Evolutionary conservation across 495 filamentous ascomycete species (phyloP).

Genomic region (Bombardia bombarda): DNA sequence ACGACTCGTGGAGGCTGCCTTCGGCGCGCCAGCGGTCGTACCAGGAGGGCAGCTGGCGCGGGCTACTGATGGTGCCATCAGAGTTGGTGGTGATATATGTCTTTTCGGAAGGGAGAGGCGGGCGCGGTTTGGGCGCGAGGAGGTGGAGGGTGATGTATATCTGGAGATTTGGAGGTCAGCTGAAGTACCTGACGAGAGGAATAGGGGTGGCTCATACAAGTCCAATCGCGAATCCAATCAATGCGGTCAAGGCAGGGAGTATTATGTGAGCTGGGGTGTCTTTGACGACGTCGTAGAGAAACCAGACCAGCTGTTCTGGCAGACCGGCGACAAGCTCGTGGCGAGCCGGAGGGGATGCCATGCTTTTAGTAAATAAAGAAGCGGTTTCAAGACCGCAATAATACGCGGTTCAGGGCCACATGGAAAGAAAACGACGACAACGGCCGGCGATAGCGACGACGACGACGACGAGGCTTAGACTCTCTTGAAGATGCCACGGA

Average conservation of each 20-base stretch:
- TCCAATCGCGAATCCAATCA: slow-evolving; percentile 19
- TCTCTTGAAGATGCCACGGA: slow-evolving; percentile 14
- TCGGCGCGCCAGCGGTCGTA: slow-evolving; percentile 57
- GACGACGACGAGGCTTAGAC: too few species aligned
- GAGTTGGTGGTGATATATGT: slow-evolving; percentile 68
- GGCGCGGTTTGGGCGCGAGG: slow-evolving; percentile 74
- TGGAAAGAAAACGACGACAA: neutral
- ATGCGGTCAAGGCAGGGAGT: slow-evolving; percentile 17
- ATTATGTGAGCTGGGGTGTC: slow-evolving; percentile 24
- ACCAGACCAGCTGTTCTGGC: slow-evolving; percentile 18
- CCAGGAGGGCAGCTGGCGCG: slow-evolving; percentile 74
- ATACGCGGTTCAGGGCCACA: neutral
- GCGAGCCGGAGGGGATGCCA: neutral
- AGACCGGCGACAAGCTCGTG: neutral
- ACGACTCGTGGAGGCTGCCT: slow-evolving; percentile 32
- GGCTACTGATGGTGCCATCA: slow-evolving; percentile 50
- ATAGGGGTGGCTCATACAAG: slow-evolving; percentile 14
- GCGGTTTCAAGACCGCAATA: slow-evolving; percentile 1
- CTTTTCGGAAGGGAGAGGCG: slow-evolving; percentile 69
- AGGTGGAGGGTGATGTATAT: slow-evolving; percentile 62
- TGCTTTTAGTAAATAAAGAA: too few species aligned
- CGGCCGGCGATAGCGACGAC: neutral
- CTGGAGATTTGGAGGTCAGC: slow-evolving; percentile 7
- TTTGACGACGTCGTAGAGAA: slow-evolving; percentile 15
- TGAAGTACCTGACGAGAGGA: neutral